Conservation (phyloP, 1,284 basidiomycete genomes). For the Austroboletus niveus region DNA sequence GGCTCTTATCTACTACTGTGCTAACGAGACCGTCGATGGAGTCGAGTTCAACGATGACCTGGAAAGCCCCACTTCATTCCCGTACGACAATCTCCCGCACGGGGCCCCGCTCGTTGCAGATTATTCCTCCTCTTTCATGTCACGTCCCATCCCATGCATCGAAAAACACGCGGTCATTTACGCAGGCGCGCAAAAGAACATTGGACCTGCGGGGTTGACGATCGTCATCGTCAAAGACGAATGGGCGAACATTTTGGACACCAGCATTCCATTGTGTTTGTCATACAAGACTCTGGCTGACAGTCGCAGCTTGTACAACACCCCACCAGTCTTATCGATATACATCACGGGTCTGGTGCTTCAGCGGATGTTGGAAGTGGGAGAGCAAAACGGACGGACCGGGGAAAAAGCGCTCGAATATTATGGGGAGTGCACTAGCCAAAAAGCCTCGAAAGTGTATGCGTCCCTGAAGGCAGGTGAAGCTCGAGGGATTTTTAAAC, state of each 20-base stretch:
- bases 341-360: slow-evolving; percentile 92
- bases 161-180: slow-evolving; percentile 92
- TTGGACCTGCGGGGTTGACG: slow-evolving; percentile 93
- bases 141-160: slow-evolving; percentile 86
- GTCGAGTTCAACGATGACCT: slow-evolving; percentile 79
- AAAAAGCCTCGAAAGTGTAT: slow-evolving; percentile 79
- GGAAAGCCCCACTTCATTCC: slow-evolving; percentile 68
- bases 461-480: slow-evolving; percentile 69
- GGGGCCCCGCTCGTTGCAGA: slow-evolving; percentile 85
- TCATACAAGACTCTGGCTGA: slow-evolving; percentile 87
- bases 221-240: slow-evolving; percentile 93
- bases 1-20: slow-evolving; percentile 97
- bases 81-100: slow-evolving; percentile 74
- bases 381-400: slow-evolving; percentile 14
- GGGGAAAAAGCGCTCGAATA: slow-evolving; percentile 68
- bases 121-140: slow-evolving; percentile 97
- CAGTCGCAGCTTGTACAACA: slow-evolving; percentile 85
- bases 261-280: slow-evolving; percentile 79
- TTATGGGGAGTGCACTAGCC: slow-evolving; percentile 65
- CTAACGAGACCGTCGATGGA: slow-evolving; percentile 98
- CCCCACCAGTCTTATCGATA: slow-evolving; percentile 90
- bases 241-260: slow-evolving; percentile 65
- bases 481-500: slow-evolving; percentile 61
- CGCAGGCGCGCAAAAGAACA: slow-evolving; percentile 99
- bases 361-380: slow-evolving; percentile 54